These are phyloP conservation scores for Clavaria fumosa DNA, from an alignment of 768 basidiomycete species.

Conservation along the genomic window DNA sequence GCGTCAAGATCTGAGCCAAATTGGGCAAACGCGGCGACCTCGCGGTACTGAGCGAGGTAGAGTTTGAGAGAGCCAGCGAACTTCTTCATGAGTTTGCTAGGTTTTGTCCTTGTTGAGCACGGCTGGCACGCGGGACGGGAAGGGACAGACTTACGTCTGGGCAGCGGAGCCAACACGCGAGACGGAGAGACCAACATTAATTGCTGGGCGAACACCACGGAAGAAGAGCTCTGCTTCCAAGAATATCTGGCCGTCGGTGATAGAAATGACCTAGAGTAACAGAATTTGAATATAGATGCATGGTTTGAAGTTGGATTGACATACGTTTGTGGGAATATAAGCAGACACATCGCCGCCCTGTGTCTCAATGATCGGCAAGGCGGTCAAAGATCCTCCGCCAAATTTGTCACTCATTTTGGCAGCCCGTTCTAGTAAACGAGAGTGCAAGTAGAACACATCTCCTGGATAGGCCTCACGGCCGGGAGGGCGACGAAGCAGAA, in stretches of 20 bases:
- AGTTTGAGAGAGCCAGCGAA: slow-evolving; percentile 99
- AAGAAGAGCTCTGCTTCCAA: slow-evolving; percentile 99
- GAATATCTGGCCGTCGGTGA: slow-evolving; percentile 99
- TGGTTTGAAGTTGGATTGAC: slow-evolving; percentile 13
- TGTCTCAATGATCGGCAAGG: slow-evolving; percentile 98
- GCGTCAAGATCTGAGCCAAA: slow-evolving; percentile 99
- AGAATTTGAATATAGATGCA: neutral
- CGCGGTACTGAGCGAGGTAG: slow-evolving; percentile 99
- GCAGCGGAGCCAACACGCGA: slow-evolving; percentile 99
- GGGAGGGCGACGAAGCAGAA: slow-evolving; percentile 97
- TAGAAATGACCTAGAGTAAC: slow-evolving; percentile 77
- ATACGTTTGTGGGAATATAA: slow-evolving; percentile 87
- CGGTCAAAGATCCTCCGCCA: slow-evolving; percentile 96
- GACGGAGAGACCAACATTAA: slow-evolving; percentile 99
- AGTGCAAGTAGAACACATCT: slow-evolving; percentile 99
- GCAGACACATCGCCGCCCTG: slow-evolving; percentile 99
- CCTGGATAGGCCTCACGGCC: slow-evolving; percentile 99
- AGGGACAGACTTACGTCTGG: slow-evolving; percentile 56
- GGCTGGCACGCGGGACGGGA: neutral
- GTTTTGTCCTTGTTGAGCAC: slow-evolving; percentile 4
- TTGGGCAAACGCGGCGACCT: slow-evolving; percentile 98
- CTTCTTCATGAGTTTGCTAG: slow-evolving; percentile 98
- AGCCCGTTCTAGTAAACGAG: slow-evolving; percentile 98
- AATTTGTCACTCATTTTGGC: slow-evolving; percentile 99
- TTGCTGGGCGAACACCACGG: slow-evolving; percentile 99